These are phyloP conservation scores for Talaromyces pinophilus DNA, from an alignment of 2,329 filamentous ascomycete genomes.

Conservation along the genomic window DNA sequence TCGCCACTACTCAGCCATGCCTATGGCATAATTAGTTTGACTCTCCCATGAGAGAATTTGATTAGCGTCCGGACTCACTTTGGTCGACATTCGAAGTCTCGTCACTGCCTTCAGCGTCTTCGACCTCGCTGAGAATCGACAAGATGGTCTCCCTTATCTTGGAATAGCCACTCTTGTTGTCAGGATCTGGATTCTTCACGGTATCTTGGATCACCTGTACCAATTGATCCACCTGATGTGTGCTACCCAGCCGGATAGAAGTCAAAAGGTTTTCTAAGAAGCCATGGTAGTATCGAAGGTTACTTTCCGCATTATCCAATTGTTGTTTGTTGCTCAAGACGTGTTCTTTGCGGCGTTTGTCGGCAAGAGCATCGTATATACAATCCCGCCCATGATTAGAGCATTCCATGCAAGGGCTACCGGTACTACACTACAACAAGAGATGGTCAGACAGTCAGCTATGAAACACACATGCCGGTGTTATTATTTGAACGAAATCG, in stretches of 20 bases:
- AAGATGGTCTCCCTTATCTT: conserved; percentile 25
- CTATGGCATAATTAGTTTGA: conserved; percentile 5
- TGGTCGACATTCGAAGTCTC: conserved; percentile 6
- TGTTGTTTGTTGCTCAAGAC: conserved; percentile 35
- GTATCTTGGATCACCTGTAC: conserved; percentile 33
- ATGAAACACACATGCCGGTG: not conserved
- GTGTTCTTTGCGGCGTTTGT: conserved; percentile 41
- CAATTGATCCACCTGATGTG: conserved; percentile 28
- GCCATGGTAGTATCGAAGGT: conserved; percentile 26
- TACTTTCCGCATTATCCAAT: conserved; percentile 24
- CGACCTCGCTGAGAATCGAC: conserved; percentile 12
- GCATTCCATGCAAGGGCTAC: conserved; percentile 39
- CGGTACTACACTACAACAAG: conserved; percentile 34
- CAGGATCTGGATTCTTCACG: conserved; percentile 22
- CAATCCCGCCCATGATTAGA: conserved; percentile 36
- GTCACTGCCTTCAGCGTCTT: conserved; percentile 21
- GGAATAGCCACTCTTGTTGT: not conserved
- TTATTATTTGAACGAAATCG: not conserved
- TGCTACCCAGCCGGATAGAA: conserved; percentile 30
- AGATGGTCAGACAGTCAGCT: not conserved
- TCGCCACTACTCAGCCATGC: not conserved
- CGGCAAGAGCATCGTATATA: conserved; percentile 37
- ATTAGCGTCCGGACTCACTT: conserved; percentile 3
- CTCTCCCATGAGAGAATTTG: not conserved
- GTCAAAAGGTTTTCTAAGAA: conserved; percentile 34